Conservation (phyloP, 208 protist species). For the Eutreptiella sp. region DNA sequence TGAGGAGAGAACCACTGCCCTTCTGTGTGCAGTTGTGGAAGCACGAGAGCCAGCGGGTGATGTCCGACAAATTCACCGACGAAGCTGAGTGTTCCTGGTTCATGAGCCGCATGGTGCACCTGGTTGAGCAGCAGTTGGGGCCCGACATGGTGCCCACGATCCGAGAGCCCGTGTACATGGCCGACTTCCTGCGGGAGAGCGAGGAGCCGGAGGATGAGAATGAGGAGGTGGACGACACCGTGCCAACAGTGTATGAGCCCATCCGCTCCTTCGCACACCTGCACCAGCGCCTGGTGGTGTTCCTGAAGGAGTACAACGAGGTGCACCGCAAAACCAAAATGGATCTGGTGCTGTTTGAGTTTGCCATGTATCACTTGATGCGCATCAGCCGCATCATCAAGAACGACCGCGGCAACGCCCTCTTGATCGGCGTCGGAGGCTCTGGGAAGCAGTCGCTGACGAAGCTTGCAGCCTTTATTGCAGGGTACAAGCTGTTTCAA, state of each 20-base stretch:
- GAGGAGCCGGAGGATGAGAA: conserved; percentile 5
- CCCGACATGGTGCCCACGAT: neutral
- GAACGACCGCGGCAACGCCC: conserved; percentile 49
- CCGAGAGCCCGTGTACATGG: conserved; percentile 3
- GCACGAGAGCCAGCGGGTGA: conserved; percentile 70
- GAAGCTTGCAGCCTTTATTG: conserved; percentile 57
- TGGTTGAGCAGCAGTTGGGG: conserved; percentile 17
- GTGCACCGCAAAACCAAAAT: conserved; percentile 38
- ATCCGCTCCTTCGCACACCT: conserved; percentile 37
- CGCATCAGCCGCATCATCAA: conserved; percentile 57
- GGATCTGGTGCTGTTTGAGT: conserved; percentile 73
- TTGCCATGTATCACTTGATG: conserved; percentile 65
- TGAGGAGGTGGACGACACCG: neutral
- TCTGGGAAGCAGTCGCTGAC: conserved; percentile 64
- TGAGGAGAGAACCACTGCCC: too few species aligned
- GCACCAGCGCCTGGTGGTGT: conserved; percentile 27
- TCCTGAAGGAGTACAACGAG: conserved; percentile 56
- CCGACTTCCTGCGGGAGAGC: conserved; percentile 16
- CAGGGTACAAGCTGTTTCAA: conserved; percentile 53
- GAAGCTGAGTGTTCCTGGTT: conserved; percentile 53
- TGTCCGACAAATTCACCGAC: conserved; percentile 56
- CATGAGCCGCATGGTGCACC: neutral
- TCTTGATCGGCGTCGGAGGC: conserved; percentile 73
- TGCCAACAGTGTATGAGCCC: conserved; percentile 59
- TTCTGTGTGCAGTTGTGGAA: conserved; percentile 64